Percentiles rank a stretch among this genome's conserved stretches.
These are phyloP conservation scores for Boechera divaricarpa DNA, from an alignment of 345 rosid species.

Conservation along the genomic window DNA sequence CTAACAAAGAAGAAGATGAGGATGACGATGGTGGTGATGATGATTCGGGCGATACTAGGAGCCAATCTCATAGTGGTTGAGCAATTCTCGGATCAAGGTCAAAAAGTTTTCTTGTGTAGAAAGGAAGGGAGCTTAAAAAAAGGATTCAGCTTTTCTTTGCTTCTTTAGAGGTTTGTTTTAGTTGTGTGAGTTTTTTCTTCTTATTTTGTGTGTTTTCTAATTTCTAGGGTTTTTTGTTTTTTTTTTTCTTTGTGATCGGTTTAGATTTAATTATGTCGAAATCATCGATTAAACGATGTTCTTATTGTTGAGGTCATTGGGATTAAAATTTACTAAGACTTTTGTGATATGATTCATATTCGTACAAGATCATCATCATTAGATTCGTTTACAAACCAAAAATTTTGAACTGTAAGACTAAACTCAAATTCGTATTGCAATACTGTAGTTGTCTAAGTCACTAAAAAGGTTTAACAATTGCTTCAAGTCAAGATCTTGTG, in stretches of 20 bases:
- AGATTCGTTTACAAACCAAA: neutral
- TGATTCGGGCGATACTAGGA: conserved; percentile 58
- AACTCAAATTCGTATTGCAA: neutral
- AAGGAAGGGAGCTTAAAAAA: conserved; percentile 27
- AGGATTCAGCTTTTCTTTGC: conserved; percentile 25
- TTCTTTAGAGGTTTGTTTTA: conserved; percentile 32
- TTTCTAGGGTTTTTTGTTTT: conserved; percentile 20
- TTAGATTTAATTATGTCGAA: conserved; percentile 32
- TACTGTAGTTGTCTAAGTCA: neutral
- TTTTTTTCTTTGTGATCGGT: conserved; percentile 17
- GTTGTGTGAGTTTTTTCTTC: neutral
- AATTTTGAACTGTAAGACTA: neutral
- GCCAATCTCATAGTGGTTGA: conserved; percentile 55
- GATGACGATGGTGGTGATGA: conserved; percentile 51
- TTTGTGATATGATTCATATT: neutral
- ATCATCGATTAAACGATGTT: conserved; percentile 23
- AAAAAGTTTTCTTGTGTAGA: conserved; percentile 37
- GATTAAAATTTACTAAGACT: conserved; percentile 7
- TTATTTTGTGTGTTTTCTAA: conserved; percentile 20
- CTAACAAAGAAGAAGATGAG: conserved; percentile 37
- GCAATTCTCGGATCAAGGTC: neutral
- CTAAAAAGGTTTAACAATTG: neutral
- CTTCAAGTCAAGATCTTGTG: neutral
- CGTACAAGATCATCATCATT: neutral
- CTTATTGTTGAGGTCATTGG: conserved; percentile 16